Conservation (phyloP, 2,329 filamentous ascomycete genomes). For the Hypoxylon sp. region DNA sequence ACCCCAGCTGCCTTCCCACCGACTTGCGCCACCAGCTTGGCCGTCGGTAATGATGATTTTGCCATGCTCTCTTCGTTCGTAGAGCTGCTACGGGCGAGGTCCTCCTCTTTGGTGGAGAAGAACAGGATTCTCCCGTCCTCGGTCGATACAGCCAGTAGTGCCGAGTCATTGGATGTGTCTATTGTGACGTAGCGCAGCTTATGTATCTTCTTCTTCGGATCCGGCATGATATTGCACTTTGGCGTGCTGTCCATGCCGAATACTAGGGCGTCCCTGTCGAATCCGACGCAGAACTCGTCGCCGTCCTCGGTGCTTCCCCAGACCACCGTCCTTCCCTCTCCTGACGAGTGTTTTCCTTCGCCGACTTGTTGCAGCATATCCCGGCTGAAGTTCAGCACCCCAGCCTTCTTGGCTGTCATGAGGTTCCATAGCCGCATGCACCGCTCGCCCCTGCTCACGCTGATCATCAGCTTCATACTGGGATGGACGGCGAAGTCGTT, state of each 20-base stretch:
- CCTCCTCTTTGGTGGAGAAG: constrained; percentile 71
- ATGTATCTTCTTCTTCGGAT: constrained; percentile 80
- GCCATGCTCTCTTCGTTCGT: constrained; percentile 55
- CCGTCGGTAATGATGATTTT: constrained; percentile 57
- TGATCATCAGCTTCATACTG: constrained; percentile 96
- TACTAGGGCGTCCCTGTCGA: constrained; percentile 83
- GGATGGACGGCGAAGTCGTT: constrained; percentile 97
- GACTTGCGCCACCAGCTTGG: constrained; percentile 76
- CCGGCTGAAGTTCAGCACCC: constrained; percentile 84
- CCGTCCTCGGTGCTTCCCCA: constrained; percentile 77
- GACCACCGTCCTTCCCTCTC: constrained; percentile 81
- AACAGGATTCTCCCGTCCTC: constrained; percentile 90
- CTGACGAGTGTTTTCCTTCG: constrained; percentile 77
- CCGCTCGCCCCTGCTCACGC: constrained; percentile 85
- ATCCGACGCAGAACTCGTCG: constrained; percentile 86
- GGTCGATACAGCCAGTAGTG: constrained; percentile 78
- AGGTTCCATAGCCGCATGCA: constrained; percentile 96
- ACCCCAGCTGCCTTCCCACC: constrained; percentile 77
- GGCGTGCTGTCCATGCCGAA: constrained; percentile 90
- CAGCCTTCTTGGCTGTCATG: constrained; percentile 94
- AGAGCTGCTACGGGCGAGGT: constrained; percentile 51
- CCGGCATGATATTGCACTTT: constrained; percentile 74
- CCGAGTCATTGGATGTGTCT: constrained; percentile 57
- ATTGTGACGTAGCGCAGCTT: constrained; percentile 75
- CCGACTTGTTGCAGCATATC: constrained; percentile 77